Percentiles rank a stretch among this genome's conserved stretches.
Conservation (phyloP, 371 early-diverging fungal genomes). For the Mucor racemosus region DNA sequence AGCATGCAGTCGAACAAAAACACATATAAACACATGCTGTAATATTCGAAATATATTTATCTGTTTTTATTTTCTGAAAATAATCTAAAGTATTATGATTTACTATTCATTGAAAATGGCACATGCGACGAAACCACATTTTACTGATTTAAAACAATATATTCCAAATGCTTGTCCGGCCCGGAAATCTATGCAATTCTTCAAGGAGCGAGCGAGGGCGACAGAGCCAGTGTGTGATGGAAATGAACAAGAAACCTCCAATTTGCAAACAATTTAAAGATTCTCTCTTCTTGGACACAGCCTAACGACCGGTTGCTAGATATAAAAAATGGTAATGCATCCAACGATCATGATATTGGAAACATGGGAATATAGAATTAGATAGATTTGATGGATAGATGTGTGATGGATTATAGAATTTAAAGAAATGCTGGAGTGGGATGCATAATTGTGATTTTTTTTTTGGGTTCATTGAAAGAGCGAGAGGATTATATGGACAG, state of each 20-base stretch:
- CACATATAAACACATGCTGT: too few relatives aligned
- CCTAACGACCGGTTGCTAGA: slow-evolving; percentile 31
- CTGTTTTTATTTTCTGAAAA: too few relatives aligned
- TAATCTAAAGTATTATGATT: too few relatives aligned
- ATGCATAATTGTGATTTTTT: slow-evolving; percentile 2
- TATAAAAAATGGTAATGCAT: slow-evolving; percentile 28
- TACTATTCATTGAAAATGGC: too few relatives aligned
- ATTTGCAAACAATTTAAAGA: slow-evolving; percentile 18
- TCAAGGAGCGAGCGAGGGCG: too few relatives aligned
- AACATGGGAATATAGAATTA: not conserved
- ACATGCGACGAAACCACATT: too few relatives aligned
- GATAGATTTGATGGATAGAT: slow-evolving; percentile 7
- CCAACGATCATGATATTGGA: not conserved
- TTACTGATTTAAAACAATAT: too few relatives aligned
- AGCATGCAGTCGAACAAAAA: not conserved
- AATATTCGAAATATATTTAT: too few relatives aligned
- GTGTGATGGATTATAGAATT: not conserved
- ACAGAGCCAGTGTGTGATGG: not conserved
- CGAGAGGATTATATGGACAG: not conserved
- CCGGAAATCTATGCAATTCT: too few relatives aligned
- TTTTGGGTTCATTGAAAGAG: slow-evolving; percentile 1
- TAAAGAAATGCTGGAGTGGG: not conserved
- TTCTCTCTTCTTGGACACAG: slow-evolving; percentile 34
- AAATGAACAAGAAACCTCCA: slow-evolving; percentile 13
- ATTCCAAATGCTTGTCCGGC: too few relatives aligned